Percentiles rank a stretch among this genome's conserved stretches.
Evolutionary conservation across 352 stramenopile species (phyloP).

Genomic region (Pythium brachiatum): DNA sequence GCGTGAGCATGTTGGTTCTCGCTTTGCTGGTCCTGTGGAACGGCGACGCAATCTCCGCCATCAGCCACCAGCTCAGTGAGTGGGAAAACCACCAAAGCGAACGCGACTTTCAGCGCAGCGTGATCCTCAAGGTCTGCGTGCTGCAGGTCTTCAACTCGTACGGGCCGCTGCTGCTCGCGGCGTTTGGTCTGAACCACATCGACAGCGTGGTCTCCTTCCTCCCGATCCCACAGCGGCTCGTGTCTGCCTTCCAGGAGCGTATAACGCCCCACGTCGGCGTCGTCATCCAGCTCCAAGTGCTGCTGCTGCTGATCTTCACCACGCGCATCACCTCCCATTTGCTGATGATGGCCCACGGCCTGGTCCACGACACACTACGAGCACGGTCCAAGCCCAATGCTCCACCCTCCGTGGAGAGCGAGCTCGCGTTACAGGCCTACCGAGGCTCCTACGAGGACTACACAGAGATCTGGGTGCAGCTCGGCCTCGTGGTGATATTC

Average conservation of each 20-base stretch:
- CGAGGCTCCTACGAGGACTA: slow-evolving; percentile 28
- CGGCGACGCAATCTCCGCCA: slow-evolving; percentile 18
- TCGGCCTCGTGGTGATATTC: slow-evolving; percentile 25
- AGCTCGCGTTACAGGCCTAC: slow-evolving; percentile 23
- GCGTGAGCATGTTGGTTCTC: slow-evolving; percentile 2
- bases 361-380: not conserved
- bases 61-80: slow-evolving; percentile 27
- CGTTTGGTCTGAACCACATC: slow-evolving; percentile 14
- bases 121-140: slow-evolving; percentile 31
- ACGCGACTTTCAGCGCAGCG: slow-evolving; percentile 23
- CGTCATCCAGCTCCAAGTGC: slow-evolving; percentile 18
- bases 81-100: slow-evolving; percentile 34
- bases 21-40: slow-evolving; percentile 24
- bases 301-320: slow-evolving; percentile 21
- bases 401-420: slow-evolving; percentile 13
- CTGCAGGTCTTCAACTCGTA: slow-evolving; percentile 28
- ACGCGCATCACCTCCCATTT: slow-evolving; percentile 22
- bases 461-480: slow-evolving; percentile 26
- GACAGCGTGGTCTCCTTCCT: not conserved
- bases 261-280: slow-evolving; percentile 7
- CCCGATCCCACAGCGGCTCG: not conserved
- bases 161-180: slow-evolving; percentile 22
- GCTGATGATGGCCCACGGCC: slow-evolving; percentile 8
- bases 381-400: not conserved
- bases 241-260: not conserved